These are phyloP conservation scores for Echeveria elegans DNA, from an alignment of 164 flowering plant species.

Conservation along the genomic window DNA sequence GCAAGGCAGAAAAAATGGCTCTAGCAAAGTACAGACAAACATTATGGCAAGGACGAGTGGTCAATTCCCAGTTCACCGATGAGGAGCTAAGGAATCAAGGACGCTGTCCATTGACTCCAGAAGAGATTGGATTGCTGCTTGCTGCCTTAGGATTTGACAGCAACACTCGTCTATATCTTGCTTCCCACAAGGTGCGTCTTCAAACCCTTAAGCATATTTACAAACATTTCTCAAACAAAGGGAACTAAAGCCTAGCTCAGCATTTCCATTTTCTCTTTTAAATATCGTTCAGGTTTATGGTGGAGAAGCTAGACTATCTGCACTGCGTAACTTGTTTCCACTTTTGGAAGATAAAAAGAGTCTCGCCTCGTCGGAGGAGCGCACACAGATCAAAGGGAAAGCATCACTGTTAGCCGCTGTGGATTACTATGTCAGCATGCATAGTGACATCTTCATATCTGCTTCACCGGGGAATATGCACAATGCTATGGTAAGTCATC, in stretches of 20 bases:
- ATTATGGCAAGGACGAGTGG: constrained; percentile 91
- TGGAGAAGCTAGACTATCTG: constrained; percentile 83
- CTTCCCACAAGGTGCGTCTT: constrained; percentile 77
- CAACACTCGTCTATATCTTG: constrained; percentile 85
- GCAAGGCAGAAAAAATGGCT: constrained; percentile 83
- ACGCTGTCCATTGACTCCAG: constrained; percentile 97
- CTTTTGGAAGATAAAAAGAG: constrained; percentile 92
- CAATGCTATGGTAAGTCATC: constrained; percentile 75
- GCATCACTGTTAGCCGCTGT: constrained; percentile 90
- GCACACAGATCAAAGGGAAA: constrained; percentile 58
- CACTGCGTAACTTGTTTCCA: constrained; percentile 65
- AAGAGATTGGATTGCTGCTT: constrained; percentile 87
- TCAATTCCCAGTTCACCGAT: constrained; percentile 79
- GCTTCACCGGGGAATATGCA: constrained; percentile 99
- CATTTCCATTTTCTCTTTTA: neutral
- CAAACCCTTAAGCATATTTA: neutral
- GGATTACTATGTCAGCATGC: constrained; percentile 90
- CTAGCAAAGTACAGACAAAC: constrained; percentile 86
- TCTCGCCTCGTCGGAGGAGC: constrained; percentile 60
- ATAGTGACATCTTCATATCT: constrained; percentile 92
- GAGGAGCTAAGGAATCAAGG: constrained; percentile 82
- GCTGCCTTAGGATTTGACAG: constrained; percentile 89
- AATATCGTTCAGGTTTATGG: constrained; percentile 67
- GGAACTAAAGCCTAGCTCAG: neutral
- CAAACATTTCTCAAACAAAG: neutral